Base-by-base conservation (phyloP, 148 eudicot species). In the Arctostaphylos glauca region DNA sequence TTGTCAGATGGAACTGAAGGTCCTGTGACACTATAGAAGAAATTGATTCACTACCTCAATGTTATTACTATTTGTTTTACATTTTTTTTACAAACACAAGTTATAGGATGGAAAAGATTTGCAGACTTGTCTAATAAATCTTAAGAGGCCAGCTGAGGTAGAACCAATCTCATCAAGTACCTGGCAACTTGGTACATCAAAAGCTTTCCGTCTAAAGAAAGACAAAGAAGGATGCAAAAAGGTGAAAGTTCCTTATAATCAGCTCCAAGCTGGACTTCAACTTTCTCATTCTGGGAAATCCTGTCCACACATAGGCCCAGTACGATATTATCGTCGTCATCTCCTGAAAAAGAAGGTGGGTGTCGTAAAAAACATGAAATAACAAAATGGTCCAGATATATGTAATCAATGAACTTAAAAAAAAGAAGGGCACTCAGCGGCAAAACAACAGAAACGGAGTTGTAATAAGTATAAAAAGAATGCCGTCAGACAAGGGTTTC, bases 181-280 rank as follows among this genome's bases (percentile, higher is more conserved):
- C 98, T 96, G 78, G 95, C 92, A 87, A 96, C 91, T 83, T 90
- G 90, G 85, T 89, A 94, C 85, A 93, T 81, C 41, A 84, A 83
- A 88, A 96, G 90, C 86, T 89, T 96, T 50, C 98, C 97, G 75
- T 96, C 99, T 83, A 91, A 87, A 5, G 99, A 94, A 59, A 94
- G 84, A 83, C 99, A 96, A 76, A 91, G 25, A 80, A 96, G 88
- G 85, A 92, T 84, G 76, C 98, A 92, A 79, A 84, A 88, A 82
- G 98, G 91, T 72, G 92, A 85, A 81, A 96, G 97, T 85, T 91
- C 93, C 80, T 79, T 91, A 80, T 93, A 96, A 68, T 91, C 93
- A 83, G 73, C 88, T 76, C 95, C 98, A 88, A 93, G 79, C 71
- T 83, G 84, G 85, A 94, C 89, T 86, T 83, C 87, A 70, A 91